Evolutionary conservation across 306 rosid genomes (phyloP).

Genomic region (Pyrus pyrifolia): DNA sequence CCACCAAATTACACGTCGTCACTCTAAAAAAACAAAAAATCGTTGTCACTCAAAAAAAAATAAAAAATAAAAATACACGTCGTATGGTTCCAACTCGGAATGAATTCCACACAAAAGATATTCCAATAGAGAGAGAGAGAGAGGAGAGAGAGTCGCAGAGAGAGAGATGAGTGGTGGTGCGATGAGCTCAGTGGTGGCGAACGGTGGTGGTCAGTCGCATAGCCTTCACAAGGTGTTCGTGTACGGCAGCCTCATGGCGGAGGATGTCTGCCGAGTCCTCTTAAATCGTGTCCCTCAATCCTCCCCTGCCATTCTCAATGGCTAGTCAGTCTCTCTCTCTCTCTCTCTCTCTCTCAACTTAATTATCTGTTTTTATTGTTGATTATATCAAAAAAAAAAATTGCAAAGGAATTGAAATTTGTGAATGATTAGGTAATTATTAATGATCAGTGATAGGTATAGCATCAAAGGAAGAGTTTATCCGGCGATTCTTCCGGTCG

Average conservation of each 20-base stretch:
- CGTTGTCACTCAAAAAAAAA: too few species aligned
- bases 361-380: neutral
- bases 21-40: too few species aligned
- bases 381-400: neutral
- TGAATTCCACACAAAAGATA: neutral
- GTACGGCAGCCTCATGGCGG: conserved; percentile 76
- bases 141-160: neutral
- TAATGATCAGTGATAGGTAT: conserved; percentile 43
- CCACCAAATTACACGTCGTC: too few species aligned
- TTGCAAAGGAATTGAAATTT: neutral
- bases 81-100: neutral
- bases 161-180: neutral
- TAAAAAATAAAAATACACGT: neutral
- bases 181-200: neutral
- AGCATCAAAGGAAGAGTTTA: conserved; percentile 81
- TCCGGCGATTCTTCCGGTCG: conserved; percentile 82
- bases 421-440: too few species aligned
- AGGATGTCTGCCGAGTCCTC: conserved; percentile 63
- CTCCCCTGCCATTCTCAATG: conserved; percentile 43
- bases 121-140: neutral
- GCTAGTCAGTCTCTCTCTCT: conserved; percentile 37
- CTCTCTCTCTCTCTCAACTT: neutral
- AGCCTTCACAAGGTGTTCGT: conserved; percentile 68
- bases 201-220: neutral
- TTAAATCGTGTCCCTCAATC: conserved; percentile 62